These are phyloP conservation scores for Daldinia sp. DNA, from an alignment of 2,329 filamentous ascomycete species.

Conservation along the genomic window DNA sequence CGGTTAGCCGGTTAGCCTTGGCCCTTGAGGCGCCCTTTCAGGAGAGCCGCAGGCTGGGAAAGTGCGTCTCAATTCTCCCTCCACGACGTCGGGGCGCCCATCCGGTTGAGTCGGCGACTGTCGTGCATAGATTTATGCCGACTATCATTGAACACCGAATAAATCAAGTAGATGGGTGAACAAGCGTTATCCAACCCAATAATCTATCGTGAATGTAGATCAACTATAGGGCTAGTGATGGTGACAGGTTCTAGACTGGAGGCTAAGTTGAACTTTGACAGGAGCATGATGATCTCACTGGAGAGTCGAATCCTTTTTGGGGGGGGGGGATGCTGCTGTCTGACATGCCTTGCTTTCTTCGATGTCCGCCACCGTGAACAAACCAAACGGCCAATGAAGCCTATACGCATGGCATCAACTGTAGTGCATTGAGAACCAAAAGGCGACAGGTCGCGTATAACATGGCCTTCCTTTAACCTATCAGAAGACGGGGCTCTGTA, in stretches of 20 bases:
- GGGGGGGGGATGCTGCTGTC: conserved; percentile 17
- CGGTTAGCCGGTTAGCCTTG: neutral
- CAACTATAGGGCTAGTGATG: conserved; percentile 1
- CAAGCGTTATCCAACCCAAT: conserved; percentile 30
- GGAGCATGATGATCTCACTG: neutral
- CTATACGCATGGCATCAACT: conserved; percentile 33
- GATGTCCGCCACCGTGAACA: conserved; percentile 20
- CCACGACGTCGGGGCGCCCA: conserved; percentile 1
- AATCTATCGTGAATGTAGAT: neutral
- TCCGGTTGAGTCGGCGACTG: conserved; percentile 1
- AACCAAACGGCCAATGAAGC: conserved; percentile 26
- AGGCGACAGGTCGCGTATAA: conserved; percentile 31
- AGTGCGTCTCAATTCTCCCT: neutral
- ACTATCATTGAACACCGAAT: conserved; percentile 7
- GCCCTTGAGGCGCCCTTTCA: neutral
- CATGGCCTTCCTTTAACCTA: conserved; percentile 28
- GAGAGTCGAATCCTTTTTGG: conserved; percentile 2
- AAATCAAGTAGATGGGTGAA: conserved; percentile 14
- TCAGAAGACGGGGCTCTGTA: conserved; percentile 15
- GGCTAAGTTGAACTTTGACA: conserved; percentile 9
- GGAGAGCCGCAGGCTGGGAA: neutral
- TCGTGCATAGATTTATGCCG: conserved; percentile 17
- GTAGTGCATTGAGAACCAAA: conserved; percentile 32
- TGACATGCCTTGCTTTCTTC: conserved; percentile 27
- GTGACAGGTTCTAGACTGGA: conserved; percentile 6